Evolutionary conservation across 352 stramenopile species (phyloP).

Genomic region (Pythium periplocum): DNA sequence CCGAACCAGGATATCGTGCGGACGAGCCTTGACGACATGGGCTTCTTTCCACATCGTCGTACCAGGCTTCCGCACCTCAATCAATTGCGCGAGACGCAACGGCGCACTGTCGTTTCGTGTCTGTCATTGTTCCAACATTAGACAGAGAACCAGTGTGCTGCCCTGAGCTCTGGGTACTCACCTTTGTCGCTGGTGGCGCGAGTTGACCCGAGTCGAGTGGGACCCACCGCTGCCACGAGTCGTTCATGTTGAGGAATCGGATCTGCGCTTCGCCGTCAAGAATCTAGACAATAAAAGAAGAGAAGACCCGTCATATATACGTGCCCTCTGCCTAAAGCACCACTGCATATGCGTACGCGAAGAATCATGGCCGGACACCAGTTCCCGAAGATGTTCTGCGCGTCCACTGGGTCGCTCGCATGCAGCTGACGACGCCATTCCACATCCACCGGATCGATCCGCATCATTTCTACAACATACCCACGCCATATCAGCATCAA

Average conservation of each 20-base stretch:
- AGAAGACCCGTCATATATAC: neutral
- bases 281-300: conserved; percentile 2
- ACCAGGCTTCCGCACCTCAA: conserved; percentile 53
- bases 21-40: conserved; percentile 38
- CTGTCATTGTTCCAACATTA: conserved; percentile 10
- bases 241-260: conserved; percentile 82
- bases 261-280: conserved; percentile 53
- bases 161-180: conserved; percentile 6
- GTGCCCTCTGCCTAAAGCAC: too few relatives aligned
- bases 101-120: conserved; percentile 49
- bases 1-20: conserved; percentile 49
- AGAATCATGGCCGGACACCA: conserved; percentile 69
- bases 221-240: conserved; percentile 65
- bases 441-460: conserved; percentile 54
- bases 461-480: conserved; percentile 67
- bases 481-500: neutral
- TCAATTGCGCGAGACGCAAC: conserved; percentile 57
- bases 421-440: conserved; percentile 75
- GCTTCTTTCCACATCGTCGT: conserved; percentile 60
- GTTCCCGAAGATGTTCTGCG: conserved; percentile 80
- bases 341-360: conserved; percentile 17
- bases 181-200: conserved; percentile 49
- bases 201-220: conserved; percentile 59
- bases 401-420: conserved; percentile 55
- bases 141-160: too few relatives aligned